These are phyloP conservation scores for Aspergillus tubingensis DNA, from an alignment of 2,329 filamentous ascomycete species.

Conservation along the genomic window DNA sequence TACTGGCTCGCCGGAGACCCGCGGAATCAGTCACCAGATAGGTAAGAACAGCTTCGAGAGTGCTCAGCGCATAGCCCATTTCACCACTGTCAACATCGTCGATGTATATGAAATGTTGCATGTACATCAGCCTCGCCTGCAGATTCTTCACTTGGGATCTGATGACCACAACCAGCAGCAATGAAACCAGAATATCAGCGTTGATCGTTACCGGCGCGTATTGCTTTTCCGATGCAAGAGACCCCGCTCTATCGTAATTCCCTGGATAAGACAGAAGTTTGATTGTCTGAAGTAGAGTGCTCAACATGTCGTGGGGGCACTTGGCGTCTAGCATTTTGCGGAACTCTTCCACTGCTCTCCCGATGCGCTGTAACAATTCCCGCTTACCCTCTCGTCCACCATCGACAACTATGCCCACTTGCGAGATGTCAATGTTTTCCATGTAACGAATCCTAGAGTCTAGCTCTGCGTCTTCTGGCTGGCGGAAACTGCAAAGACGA, in stretches of 20 bases:
- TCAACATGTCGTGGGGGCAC: slow-evolving; percentile 87
- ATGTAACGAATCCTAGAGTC: slow-evolving; percentile 90
- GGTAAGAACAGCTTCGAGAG: slow-evolving; percentile 88
- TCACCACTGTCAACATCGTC: slow-evolving; percentile 97
- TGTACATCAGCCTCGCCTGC: slow-evolving; percentile 87
- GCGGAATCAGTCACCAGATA: slow-evolving; percentile 84
- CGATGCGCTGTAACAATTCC: slow-evolving; percentile 74
- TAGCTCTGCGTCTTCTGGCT: slow-evolving; percentile 80
- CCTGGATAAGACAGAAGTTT: slow-evolving; percentile 76
- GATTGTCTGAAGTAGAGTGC: slow-evolving; percentile 74
- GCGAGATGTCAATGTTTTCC: slow-evolving; percentile 89
- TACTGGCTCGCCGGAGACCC: slow-evolving; percentile 79
- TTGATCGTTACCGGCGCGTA: slow-evolving; percentile 66
- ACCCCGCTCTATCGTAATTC: slow-evolving; percentile 40
- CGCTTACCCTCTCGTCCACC: slow-evolving; percentile 77
- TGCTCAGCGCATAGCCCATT: slow-evolving; percentile 93
- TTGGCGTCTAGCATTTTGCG: slow-evolving; percentile 76
- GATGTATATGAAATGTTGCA: slow-evolving; percentile 96
- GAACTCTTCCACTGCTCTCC: slow-evolving; percentile 82
- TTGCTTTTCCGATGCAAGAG: slow-evolving; percentile 53
- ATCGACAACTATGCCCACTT: slow-evolving; percentile 85
- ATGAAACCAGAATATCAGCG: slow-evolving; percentile 88
- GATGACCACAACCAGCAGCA: slow-evolving; percentile 90
- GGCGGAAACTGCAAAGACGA: slow-evolving; percentile 73
- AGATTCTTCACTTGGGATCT: slow-evolving; percentile 83